These are phyloP conservation scores for Phytophthora podocarpi DNA, from an alignment of 352 stramenopile genomes.

Conservation along the genomic window DNA sequence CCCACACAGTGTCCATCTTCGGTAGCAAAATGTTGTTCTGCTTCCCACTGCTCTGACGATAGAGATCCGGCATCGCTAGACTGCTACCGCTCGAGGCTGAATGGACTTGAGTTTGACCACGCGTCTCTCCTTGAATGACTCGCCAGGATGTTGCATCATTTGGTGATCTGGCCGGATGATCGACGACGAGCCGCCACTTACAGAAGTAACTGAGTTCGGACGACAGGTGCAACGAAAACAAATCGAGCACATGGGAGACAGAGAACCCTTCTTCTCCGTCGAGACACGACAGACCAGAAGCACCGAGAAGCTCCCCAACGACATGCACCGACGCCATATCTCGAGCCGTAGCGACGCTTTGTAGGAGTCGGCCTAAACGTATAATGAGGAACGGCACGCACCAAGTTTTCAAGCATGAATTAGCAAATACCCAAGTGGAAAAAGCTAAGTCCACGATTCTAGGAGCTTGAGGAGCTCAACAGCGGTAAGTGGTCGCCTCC, in stretches of 20 bases:
- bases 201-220: constrained; percentile 55
- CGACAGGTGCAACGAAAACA: constrained; percentile 44
- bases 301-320: constrained; percentile 55
- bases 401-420: no score
- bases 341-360: constrained; percentile 21
- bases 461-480: constrained; percentile 33
- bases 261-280: constrained; percentile 23
- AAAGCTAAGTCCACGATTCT: neutral
- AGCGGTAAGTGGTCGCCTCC: constrained; percentile 40
- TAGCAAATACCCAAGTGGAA: constrained; percentile 5
- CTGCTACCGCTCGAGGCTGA: constrained; percentile 14
- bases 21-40: constrained; percentile 7
- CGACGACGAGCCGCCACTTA: constrained; percentile 44
- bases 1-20: constrained; percentile 55
- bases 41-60: constrained; percentile 10
- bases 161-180: neutral
- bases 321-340: constrained; percentile 51
- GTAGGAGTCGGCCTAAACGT: neutral
- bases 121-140: constrained; percentile 43
- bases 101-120: constrained; percentile 58
- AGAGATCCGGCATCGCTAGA: constrained; percentile 28
- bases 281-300: constrained; percentile 32
- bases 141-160: constrained; percentile 30
- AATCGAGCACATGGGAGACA: constrained; percentile 39
- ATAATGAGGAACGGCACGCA: no score